Percentiles rank a stretch among this genome's conserved stretches.
Evolutionary conservation across 345 rosid species (phyloP).

Genomic region (Dimocarpus longan): DNA sequence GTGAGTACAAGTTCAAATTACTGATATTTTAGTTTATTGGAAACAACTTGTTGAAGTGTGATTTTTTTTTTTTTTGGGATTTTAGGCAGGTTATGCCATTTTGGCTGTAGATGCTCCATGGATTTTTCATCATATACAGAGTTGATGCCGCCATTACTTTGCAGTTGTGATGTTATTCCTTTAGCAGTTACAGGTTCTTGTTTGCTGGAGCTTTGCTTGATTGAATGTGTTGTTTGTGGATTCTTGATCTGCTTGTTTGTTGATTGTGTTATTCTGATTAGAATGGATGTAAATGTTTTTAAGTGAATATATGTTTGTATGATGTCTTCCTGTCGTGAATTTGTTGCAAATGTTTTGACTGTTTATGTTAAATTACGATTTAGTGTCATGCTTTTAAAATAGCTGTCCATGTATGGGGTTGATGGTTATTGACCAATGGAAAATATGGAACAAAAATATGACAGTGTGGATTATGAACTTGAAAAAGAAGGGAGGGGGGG

Average conservation of each 20-base stretch:
- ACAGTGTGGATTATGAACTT: background rate
- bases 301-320: background rate
- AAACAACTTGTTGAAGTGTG: background rate
- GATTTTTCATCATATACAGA: constrained; percentile 48
- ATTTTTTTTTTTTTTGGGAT: constrained; percentile 23
- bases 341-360: background rate
- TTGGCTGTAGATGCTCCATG: constrained; percentile 75
- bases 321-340: background rate
- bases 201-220: background rate
- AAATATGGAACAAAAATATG: background rate
- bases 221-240: constrained; percentile 10
- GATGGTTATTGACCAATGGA: no score
- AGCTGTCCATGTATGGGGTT: background rate
- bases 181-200: constrained; percentile 67
- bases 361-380: background rate
- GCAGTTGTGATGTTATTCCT: constrained; percentile 71
- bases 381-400: background rate
- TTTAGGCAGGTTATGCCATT: constrained; percentile 79
- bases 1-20: constrained; percentile 44
- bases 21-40: background rate
- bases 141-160: constrained; percentile 62
- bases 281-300: background rate
- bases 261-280: background rate
- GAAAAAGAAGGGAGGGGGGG: no score
- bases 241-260: background rate